Base-by-base conservation (phyloP, 495 filamentous ascomycete species). In the Cercophora newfieldiana region DNA sequence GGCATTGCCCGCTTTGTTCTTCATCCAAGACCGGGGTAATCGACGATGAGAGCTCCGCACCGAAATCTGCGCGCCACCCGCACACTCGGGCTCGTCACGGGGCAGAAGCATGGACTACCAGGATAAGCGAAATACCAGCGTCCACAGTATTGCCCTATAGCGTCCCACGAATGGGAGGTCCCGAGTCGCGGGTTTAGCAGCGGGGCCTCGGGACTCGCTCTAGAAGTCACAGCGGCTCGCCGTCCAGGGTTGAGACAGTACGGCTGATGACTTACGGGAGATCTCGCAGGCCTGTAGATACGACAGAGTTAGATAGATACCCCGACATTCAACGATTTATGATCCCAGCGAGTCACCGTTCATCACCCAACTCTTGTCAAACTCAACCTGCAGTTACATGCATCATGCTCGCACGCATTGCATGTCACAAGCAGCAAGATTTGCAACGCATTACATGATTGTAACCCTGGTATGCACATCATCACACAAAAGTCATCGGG, bases 241-340 rank as follows among this genome's bases (percentile, higher is more conserved):
- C 1, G 56, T 29, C 19, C 56, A 3, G n/a, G n/a, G 7, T 44
- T 44, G 21, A 53, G 50, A 28, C 44, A 68, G 50, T 26, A 24
- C 19, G 66, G 48, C 31, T 71, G 64, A 71, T 67, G 70, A 63
- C 62, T 72, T 59, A 68, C 64, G 70, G 68, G 65, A 65, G 60
- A 66, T 66, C 57, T 44, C 60, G 59, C 62, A 51, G 37, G 69
- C 61, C 63, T 68, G 64, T 66, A 72, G 63, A 74, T 69, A 71
- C 61, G 68, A 69, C 66, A 69, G 68, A 71, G 67, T 69, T 72
- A 73, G 66, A 75, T 75, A 75, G 73, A 75, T 75, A 75, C 73
- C 73, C 71, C 58, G 60, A 70, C 67, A 65, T 69, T 72, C 51
- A 70, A 68, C 68, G 71, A 75, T 70, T 73, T 71, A 72, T 68